Evolutionary conservation across 2,329 filamentous ascomycete species (phyloP).

Genomic region (Helicocarpus griseus): DNA sequence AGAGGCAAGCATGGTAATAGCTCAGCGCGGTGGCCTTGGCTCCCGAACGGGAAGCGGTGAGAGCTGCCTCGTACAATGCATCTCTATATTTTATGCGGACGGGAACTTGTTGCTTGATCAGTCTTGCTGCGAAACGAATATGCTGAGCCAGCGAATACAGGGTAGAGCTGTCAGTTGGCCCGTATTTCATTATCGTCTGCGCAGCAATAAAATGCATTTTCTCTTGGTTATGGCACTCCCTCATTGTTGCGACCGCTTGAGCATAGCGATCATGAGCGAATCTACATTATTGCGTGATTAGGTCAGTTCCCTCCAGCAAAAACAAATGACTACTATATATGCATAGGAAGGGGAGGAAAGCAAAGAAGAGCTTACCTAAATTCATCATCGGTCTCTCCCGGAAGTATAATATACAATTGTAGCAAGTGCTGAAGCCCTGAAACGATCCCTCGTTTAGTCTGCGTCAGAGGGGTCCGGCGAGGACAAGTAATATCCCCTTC

Average conservation of each 20-base stretch:
- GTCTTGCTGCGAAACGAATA: constrained; percentile 64
- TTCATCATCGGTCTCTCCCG: constrained; percentile 73
- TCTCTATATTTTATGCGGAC: constrained; percentile 60
- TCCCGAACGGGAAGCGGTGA: constrained; percentile 69
- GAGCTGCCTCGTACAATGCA: constrained; percentile 68
- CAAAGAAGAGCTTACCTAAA: constrained; percentile 47
- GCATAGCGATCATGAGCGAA: constrained; percentile 86
- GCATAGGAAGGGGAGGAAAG: not conserved
- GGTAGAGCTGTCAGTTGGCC: constrained; percentile 48
- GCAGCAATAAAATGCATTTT: constrained; percentile 91
- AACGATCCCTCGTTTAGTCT: constrained; percentile 55
- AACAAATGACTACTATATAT: not conserved
- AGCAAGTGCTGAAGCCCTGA: constrained; percentile 74
- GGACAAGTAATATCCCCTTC: constrained; percentile 26
- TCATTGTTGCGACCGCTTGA: constrained; percentile 60
- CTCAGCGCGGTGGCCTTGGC: constrained; percentile 72
- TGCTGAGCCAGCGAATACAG: constrained; percentile 70
- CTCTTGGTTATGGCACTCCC: constrained; percentile 54
- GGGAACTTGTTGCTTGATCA: constrained; percentile 58
- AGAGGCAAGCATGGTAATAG: constrained; percentile 68
- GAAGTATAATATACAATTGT: constrained; percentile 68
- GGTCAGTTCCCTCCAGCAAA: not conserved
- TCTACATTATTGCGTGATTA: constrained; percentile 25
- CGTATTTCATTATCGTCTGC: constrained; percentile 67
- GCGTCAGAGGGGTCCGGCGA: constrained; percentile 40